Base-by-base conservation (phyloP, 352 stramenopile genomes). In the Phytophthora syringae region DNA sequence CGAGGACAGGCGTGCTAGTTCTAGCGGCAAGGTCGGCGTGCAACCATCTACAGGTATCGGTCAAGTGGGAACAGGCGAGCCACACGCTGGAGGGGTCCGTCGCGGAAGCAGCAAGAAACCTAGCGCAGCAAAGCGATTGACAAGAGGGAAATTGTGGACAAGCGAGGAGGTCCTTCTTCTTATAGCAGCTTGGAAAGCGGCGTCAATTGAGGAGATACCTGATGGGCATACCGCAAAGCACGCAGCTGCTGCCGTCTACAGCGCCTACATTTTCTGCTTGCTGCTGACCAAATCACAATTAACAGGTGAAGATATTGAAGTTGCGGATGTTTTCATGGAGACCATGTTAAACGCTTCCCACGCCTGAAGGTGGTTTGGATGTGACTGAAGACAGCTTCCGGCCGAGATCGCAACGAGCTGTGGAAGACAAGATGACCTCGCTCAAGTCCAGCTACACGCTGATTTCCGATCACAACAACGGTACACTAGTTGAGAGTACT, bases 351-450 rank as follows among this genome's bases (percentile, higher is more conserved):
- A n/a, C n/a, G n/a, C n/a, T n/a, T n/a, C n/a, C n/a, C n/a, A n/a
- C n/a, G n/a, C n/a, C n/a, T n/a, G n/a, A n/a, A n/a, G n/a, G n/a
- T n/a, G n/a, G n/a, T n/a, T n/a, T n/a, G n/a, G n/a, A 32, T 32
- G 28, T 32, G 5, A 32, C 28, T 32, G 28, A 32, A 9, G 28
- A 32, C 28, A 32, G 28, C 9, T 32, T 32, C 28, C 5, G 28
- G 9, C 28, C 28, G 28, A 32, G 28, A 32, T 54, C 48, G 30
- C 30, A 54, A 18, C 16, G 51, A 49, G 51, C 51, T 18, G 16
- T 58, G 13, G 51, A 58, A 49, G 21, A 48, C 18, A 58, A 58
- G n/a, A 49, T 58, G 51, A 7, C 12, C 9, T 58, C 51, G 7
- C n/a, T 56, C 0, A 32, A 36, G 34, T 47, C 34, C 2, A 25